Evolutionary conservation across 1,284 basidiomycete genomes (phyloP), one percentile per base, ranked within the genome.

Genomic region (Schizophyllum amplum): DNA sequence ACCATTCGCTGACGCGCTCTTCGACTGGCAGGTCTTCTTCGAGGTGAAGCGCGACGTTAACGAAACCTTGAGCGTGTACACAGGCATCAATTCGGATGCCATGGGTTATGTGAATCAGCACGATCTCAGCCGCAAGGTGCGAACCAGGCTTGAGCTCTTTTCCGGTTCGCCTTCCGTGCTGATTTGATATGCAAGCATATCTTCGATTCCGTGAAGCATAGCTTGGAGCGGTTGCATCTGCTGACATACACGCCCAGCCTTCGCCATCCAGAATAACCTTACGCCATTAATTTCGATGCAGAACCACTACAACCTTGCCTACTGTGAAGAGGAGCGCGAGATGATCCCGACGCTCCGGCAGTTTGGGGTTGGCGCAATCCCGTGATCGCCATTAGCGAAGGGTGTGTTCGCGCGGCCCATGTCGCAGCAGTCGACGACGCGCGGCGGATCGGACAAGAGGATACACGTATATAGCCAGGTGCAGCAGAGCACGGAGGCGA

Each of bases 271-370:
- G 33, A 77, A 86, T 67, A 75, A 78, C 21, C 72, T 85, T 33
- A 86, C 83, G 0, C 82, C 80, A 0, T 86, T 86, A 69, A 80
- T 84, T 64, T 82, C 80, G 9, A 87, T 88, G 86, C 86, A 88
- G 66, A 85, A 86, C 65, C 81, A 80, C 56, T 76, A 82, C 64
- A 78, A 66, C 50, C 64, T 81, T 1, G 58, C 80, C n/a, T 86
- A 86, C 61, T 74, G 84, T n/a, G 84, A 87, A 62, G 83, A 86
- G 61, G 83, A 84, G 65, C 71, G 82, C 9, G 84, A 87, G 68
- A 86, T 86, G 83, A 78, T 83, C 64, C 83, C 84, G 1, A 77
- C 77, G 0, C 66, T 80, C 22, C 77, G 78, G 57, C 52, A 61
- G 53, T 64, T 66, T 42, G 68, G 68, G 11, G 72, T 75, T 51